Conservation (phyloP, 192 early-diverging fungal species). For the Geranomyces michiganensis region DNA sequence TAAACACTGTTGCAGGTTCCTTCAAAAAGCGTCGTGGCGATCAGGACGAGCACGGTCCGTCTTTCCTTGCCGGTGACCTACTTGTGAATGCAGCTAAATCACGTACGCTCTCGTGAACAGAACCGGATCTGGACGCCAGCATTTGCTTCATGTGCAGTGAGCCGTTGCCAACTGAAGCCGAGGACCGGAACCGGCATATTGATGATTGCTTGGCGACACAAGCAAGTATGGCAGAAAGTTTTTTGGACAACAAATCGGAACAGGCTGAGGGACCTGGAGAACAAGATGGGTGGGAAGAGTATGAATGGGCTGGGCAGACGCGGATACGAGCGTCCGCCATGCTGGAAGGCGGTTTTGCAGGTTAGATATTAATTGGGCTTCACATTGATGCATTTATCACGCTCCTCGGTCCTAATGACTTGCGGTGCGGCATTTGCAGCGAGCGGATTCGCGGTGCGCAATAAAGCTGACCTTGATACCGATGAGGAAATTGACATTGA, state of each 20-base stretch:
- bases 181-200: slow-evolving; percentile 74
- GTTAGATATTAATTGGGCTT: slow-evolving; percentile 28
- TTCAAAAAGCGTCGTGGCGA: neutral
- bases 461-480: slow-evolving; percentile 55
- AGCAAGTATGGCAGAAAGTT: slow-evolving; percentile 16
- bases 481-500: slow-evolving; percentile 87
- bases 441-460: slow-evolving; percentile 34
- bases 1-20: slow-evolving; percentile 15
- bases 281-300: slow-evolving; percentile 56
- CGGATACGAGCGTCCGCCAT: slow-evolving; percentile 79
- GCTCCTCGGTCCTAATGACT: too few relatives aligned
- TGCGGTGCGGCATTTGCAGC: slow-evolving; percentile 3
- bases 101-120: too few relatives aligned
- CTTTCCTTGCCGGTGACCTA: neutral
- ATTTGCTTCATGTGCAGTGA: slow-evolving; percentile 71
- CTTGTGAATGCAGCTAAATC: neutral
- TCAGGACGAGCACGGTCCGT: neutral
- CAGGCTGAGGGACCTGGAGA: neutral
- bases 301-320: slow-evolving; percentile 80
- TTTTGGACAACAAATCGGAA: slow-evolving; percentile 14
- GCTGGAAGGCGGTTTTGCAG: slow-evolving; percentile 76
- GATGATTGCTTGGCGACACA: slow-evolving; percentile 65
- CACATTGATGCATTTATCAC: too few relatives aligned
- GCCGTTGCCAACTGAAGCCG: slow-evolving; percentile 56
- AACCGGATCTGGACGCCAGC: slow-evolving; percentile 1